phyloP scores from a whole-genome alignment of 768 basidiomycete species.

The Naematelia encephala region DNA sequence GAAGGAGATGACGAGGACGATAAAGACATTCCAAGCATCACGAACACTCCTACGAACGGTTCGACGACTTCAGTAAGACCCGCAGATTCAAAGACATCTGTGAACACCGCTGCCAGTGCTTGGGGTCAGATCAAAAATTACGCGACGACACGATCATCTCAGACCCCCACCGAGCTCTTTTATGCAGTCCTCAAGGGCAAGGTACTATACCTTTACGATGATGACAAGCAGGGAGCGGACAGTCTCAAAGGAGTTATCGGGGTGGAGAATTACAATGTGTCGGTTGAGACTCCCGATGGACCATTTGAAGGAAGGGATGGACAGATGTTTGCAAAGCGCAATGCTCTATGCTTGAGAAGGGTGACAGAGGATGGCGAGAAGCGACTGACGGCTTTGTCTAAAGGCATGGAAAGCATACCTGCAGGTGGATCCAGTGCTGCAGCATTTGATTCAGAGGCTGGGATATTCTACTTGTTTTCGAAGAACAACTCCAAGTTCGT shows the following conservation, averaged over 20 bases:
- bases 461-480: constrained; percentile 62
- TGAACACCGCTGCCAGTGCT: not conserved
- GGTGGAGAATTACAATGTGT: constrained; percentile 71
- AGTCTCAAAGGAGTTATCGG: constrained; percentile 92
- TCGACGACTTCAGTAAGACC: not conserved
- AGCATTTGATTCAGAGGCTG: constrained; percentile 55
- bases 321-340: constrained; percentile 85
- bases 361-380: constrained; percentile 16
- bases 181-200: constrained; percentile 87
- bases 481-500: constrained; percentile 66
- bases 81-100: not conserved
- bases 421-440: constrained; percentile 47
- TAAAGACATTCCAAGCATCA: not conserved
- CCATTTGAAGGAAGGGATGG: constrained; percentile 53
- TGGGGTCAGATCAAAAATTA: not conserved
- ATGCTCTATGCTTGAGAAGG: constrained; percentile 61
- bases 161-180: constrained; percentile 84
- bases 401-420: constrained; percentile 27
- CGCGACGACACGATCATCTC: not conserved
- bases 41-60: not conserved
- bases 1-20: not conserved
- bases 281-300: constrained; percentile 60
- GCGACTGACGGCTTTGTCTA: constrained; percentile 29
- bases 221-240: constrained; percentile 67
- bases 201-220: constrained; percentile 88